Evolutionary conservation across 805 yeast genomes (phyloP), one percentile per base, ranked within the genome.

Genomic region (Candida manassasensis): DNA sequence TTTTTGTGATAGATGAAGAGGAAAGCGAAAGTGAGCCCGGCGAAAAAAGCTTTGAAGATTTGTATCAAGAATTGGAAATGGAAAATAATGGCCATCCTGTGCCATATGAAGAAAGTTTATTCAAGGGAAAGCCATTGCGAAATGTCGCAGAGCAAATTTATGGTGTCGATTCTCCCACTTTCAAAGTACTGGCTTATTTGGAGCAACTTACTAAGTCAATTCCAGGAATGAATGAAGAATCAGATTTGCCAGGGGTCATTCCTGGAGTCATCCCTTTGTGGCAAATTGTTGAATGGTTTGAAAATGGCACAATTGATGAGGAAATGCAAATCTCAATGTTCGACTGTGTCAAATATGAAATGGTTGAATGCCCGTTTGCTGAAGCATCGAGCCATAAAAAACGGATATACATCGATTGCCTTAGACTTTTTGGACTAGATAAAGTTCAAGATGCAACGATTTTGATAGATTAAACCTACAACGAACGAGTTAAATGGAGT

Each of bases 211-310:
- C 19, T 18, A 6, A 18, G n/a, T 30, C 13, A 15, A 15, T 21
- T 21, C 35, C 16, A 16, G 15, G 10, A 19, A 11, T 8, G 9
- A 8, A 18, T 30, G 37, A 14, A 29, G 13, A 14, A 22, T 9
- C 14, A 9, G 14, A 15, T 13, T 34, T 70, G 9, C 75, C 81
- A 1, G 44, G 48, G 8, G 73, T 75, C 3, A 47, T 68, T 2
- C 79, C 81, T 0, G 82, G 83, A 0, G 40, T 72, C 3, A 44
- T 71, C 8, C 77, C 81, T 1, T 32, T 75, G 19, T 48, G 57
- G 56, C 79, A 75, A 43, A 40, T 75, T 11, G 34, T 52, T n/a
- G 57, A 58, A 12, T 45, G 63, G 53, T 42, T 69, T 21, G 53
- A 56, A 27, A 39, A 45, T 9, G 63, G 61, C 3, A 44, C 18